Evolutionary conservation across 1,284 basidiomycete genomes (phyloP).

Genomic region (Pseudozyma sp.): DNA sequence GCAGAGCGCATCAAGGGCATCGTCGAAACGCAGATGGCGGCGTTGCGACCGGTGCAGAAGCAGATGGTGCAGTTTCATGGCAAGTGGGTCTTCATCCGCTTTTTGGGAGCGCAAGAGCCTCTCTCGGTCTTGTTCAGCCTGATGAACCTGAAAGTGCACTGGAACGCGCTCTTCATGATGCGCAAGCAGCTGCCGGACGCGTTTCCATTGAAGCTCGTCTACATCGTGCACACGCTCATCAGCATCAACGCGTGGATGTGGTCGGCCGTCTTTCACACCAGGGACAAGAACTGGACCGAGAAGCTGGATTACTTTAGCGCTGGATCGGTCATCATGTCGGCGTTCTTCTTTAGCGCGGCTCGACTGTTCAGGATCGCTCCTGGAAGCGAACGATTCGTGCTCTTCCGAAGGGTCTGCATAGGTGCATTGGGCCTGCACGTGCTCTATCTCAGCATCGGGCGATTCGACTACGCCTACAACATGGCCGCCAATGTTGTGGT

Average conservation of each 20-base stretch:
- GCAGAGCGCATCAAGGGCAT: constrained; percentile 14
- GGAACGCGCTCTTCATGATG: constrained; percentile 47
- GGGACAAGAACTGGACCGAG: constrained; percentile 88
- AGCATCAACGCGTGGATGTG: constrained; percentile 93
- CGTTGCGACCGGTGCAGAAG: constrained; percentile 60
- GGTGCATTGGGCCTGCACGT: constrained; percentile 73
- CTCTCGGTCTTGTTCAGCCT: constrained; percentile 90
- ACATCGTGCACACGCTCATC: constrained; percentile 77
- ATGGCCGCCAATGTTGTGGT: constrained; percentile 84
- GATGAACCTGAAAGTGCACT: constrained; percentile 77
- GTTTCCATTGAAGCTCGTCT: constrained; percentile 75
- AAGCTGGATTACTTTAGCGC: constrained; percentile 96
- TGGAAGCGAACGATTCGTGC: constrained; percentile 31
- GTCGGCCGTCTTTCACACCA: constrained; percentile 89
- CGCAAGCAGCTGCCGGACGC: constrained; percentile 53
- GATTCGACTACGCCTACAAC: constrained; percentile 96
- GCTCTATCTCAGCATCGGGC: constrained; percentile 79
- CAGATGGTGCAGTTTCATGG: constrained; percentile 74
- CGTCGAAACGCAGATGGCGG: constrained; percentile 39
- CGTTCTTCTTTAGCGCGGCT: constrained; percentile 74
- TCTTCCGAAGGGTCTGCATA: constrained; percentile 42
- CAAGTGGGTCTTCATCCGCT: constrained; percentile 78
- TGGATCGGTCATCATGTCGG: constrained; percentile 77
- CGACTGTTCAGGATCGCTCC: constrained; percentile 66
- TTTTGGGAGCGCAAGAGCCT: constrained; percentile 86